Conservation (phyloP, 2,329 filamentous ascomycete genomes). For the Tolypocladium capitatum region DNA sequence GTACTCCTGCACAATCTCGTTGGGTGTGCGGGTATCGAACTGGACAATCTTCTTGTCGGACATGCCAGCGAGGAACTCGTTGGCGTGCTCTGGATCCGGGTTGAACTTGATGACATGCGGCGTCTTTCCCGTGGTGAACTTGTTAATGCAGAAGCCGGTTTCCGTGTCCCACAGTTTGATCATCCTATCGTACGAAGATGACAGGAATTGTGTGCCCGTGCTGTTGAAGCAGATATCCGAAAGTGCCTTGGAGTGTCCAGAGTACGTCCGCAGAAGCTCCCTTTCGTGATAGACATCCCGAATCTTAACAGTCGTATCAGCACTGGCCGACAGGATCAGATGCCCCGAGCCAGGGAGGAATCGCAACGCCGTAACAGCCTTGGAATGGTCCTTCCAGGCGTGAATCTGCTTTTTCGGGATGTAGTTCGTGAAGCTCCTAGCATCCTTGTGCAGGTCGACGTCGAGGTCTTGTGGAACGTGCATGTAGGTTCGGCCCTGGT, state of each 20-base stretch:
- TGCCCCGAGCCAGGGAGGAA: constrained; percentile 87
- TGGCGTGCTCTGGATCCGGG: constrained; percentile 58
- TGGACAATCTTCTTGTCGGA: constrained; percentile 98
- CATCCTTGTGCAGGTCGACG: constrained; percentile 70
- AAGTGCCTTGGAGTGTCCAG: constrained; percentile 78
- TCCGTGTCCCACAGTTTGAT: constrained; percentile 99
- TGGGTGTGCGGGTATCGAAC: constrained; percentile 70
- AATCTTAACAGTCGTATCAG: constrained; percentile 82
- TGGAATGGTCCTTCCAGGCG: constrained; percentile 73
- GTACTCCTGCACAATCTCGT: constrained; percentile 87
- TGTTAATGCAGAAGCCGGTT: constrained; percentile 74
- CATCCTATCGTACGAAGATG: constrained; percentile 83
- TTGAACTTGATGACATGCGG: constrained; percentile 94
- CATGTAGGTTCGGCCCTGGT: constrained; percentile 95
- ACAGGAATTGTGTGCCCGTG: constrained; percentile 73
- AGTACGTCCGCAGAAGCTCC: constrained; percentile 81
- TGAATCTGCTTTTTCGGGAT: constrained; percentile 91
- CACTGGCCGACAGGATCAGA: constrained; percentile 75
- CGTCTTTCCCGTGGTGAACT: constrained; percentile 88
- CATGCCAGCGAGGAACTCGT: constrained; percentile 94
- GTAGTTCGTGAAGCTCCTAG: constrained; percentile 72
- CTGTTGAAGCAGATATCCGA: constrained; percentile 82
- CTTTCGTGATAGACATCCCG: constrained; percentile 89
- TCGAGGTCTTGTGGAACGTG: constrained; percentile 87
- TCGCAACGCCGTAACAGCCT: constrained; percentile 75